phyloP scores from a whole-genome alignment of 108 stramenopile species.

The Cyclotella kingstonii region DNA sequence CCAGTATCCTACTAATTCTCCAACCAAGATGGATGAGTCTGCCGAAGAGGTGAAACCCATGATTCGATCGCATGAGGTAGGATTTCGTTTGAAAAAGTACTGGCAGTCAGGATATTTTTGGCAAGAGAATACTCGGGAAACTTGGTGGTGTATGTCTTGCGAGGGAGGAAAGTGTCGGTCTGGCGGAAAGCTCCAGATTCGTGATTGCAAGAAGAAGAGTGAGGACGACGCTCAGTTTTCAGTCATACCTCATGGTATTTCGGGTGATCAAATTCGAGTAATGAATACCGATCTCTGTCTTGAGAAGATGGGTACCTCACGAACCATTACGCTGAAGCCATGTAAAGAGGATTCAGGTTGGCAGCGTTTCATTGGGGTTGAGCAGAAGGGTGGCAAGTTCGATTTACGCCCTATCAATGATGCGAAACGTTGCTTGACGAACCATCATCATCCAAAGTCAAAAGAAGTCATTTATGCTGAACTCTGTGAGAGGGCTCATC shows the following conservation, averaged over 20 bases:
- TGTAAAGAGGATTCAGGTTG: slow-evolving; percentile 1
- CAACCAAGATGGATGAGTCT: background rate
- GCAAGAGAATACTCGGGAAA: slow-evolving; percentile 60
- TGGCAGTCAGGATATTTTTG: slow-evolving; percentile 60
- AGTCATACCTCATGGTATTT: background rate
- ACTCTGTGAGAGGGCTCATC: slow-evolving; percentile 6
- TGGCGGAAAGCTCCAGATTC: slow-evolving; percentile 4
- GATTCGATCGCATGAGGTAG: background rate
- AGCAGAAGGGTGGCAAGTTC: slow-evolving; percentile 1
- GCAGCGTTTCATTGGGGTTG: slow-evolving; percentile 6
- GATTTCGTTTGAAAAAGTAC: slow-evolving; percentile 49
- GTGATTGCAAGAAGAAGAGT: slow-evolving; percentile 12
- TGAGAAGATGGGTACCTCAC: background rate
- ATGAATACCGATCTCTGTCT: slow-evolving; percentile 1
- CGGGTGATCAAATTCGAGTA: slow-evolving; percentile 9
- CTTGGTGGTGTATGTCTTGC: slow-evolving; percentile 56
- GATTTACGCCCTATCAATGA: slow-evolving; percentile 4
- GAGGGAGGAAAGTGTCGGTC: background rate
- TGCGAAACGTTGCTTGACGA: slow-evolving; percentile 15
- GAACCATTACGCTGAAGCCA: slow-evolving; percentile 8
- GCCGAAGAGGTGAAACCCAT: background rate
- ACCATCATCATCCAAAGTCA: slow-evolving; percentile 23
- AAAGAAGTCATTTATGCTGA: slow-evolving; percentile 16
- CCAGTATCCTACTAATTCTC: background rate
- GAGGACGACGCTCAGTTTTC: slow-evolving; percentile 6